A percentile compares a stretch with the other conserved stretches of the same genome.
These are phyloP conservation scores for Halophytophthora polymorphica DNA, from an alignment of 352 stramenopile genomes.

Conservation along the genomic window DNA sequence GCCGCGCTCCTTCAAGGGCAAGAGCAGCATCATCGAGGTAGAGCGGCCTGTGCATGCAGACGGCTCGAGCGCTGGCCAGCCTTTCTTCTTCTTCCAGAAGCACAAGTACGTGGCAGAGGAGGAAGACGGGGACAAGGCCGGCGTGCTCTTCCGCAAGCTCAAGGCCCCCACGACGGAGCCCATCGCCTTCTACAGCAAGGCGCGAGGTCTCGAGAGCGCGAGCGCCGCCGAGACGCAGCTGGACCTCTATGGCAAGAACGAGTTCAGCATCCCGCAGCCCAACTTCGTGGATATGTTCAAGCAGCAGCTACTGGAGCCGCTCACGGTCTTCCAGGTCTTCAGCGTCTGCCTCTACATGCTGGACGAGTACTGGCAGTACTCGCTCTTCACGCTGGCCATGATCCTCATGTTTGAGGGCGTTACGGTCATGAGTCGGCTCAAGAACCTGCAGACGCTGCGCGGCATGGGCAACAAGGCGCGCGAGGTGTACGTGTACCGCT, in stretches of 20 bases:
- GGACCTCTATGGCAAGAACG: conserved; percentile 88
- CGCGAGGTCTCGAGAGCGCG: conserved; percentile 45
- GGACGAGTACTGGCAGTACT: conserved; percentile 99
- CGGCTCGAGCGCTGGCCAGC: conserved; percentile 31
- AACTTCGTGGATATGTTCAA: conserved; percentile 95
- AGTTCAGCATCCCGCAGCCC: conserved; percentile 94
- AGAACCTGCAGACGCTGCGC: conserved; percentile 94
- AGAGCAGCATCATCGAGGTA: conserved; percentile 81
- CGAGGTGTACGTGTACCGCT: conserved; percentile 90
- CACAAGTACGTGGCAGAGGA: conserved; percentile 84
- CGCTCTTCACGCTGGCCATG: conserved; percentile 98
- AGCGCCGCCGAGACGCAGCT: conserved; percentile 39
- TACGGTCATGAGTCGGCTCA: conserved; percentile 93
- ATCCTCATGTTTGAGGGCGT: conserved; percentile 98
- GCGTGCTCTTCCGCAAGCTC: conserved; percentile 78
- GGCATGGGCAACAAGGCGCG: conserved; percentile 89
- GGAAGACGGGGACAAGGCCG: conserved; percentile 50
- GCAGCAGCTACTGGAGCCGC: conserved; percentile 96
- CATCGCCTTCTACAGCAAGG: conserved; percentile 63
- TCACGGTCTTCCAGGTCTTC: conserved; percentile 99
- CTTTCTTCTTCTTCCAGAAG: conserved; percentile 88
- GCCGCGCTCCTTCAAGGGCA: conserved; percentile 83
- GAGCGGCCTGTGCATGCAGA: conserved; percentile 33
- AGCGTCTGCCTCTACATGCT: conserved; percentile 98
- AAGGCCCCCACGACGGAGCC: conserved; percentile 59